Evolutionary conservation across 345 rosid genomes (phyloP).

Genomic region (Linum lewisii): DNA sequence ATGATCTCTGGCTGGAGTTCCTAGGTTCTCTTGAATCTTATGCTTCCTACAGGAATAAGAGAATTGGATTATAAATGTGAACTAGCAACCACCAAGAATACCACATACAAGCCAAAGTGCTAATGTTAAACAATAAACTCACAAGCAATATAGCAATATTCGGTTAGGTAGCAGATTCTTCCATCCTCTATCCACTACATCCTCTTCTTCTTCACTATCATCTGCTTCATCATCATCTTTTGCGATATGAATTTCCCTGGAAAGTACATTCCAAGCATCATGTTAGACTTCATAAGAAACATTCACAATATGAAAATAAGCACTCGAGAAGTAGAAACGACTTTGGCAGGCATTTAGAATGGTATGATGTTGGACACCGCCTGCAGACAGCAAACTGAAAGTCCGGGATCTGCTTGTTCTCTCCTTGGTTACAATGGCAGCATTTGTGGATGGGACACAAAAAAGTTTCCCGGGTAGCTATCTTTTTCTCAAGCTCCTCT

Average conservation of each 20-base stretch:
- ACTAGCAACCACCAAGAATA: not conserved
- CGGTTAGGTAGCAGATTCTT: constrained; percentile 59
- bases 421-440: constrained; percentile 52
- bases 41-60: constrained; percentile 43
- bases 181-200: constrained; percentile 62
- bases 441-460: constrained; percentile 87
- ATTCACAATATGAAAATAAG: not conserved
- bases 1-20: constrained; percentile 74
- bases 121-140: constrained; percentile 17
- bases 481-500: constrained; percentile 42
- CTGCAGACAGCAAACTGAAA: constrained; percentile 87
- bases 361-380: constrained; percentile 87
- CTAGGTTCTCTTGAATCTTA: constrained; percentile 46
- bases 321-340: constrained; percentile 17
- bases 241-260: constrained; percentile 53
- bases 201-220: constrained; percentile 26
- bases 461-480: constrained; percentile 51
- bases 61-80: not conserved
- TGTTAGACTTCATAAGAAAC: constrained; percentile 2
- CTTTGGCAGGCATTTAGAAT: constrained; percentile 90
- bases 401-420: constrained; percentile 43
- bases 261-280: constrained; percentile 4
- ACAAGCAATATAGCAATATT: constrained; percentile 82
- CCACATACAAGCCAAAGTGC: not conserved
- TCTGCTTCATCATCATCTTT: not conserved